A percentile compares a stretch with the other conserved stretches of the same genome.
phyloP scores from a whole-genome alignment of 1,284 basidiomycete genomes.

The Cystobasidium pallidum region DNA sequence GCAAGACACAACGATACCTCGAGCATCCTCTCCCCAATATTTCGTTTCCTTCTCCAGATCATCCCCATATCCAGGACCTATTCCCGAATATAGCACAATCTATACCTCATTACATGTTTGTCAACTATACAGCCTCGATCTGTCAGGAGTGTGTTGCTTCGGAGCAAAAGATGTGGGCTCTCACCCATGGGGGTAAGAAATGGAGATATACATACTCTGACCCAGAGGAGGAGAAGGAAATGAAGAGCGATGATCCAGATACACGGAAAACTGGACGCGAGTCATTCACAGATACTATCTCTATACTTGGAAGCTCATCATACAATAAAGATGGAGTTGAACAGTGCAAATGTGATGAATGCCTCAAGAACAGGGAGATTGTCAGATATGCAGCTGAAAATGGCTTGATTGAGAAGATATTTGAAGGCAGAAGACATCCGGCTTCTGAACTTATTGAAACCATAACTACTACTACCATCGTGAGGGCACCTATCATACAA shows the following conservation, averaged over 20 bases:
- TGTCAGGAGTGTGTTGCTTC: constrained; percentile 39
- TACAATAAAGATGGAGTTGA: constrained; percentile 11
- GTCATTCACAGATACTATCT: constrained; percentile 25
- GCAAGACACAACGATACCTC: constrained; percentile 21
- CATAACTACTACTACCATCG: constrained; percentile 36
- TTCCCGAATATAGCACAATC: constrained; percentile 27
- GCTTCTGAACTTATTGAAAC: constrained; percentile 39
- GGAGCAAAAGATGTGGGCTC: constrained; percentile 26
- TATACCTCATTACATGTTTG: constrained; percentile 44
- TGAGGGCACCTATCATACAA: constrained; percentile 39
- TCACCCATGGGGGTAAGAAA: constrained; percentile 35
- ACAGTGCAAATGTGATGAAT: constrained; percentile 37
- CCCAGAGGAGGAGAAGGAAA: constrained; percentile 25
- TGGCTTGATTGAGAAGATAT: constrained; percentile 41
- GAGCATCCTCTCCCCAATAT: constrained; percentile 32
- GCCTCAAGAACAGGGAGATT: constrained; percentile 33
- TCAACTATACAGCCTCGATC: constrained; percentile 33
- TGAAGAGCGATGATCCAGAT: constrained; percentile 37
- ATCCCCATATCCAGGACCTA: constrained; percentile 5
- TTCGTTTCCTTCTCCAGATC: constrained; percentile 30
- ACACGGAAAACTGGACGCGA: constrained; percentile 36
- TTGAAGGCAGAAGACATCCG: constrained; percentile 31
- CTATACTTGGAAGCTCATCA: constrained; percentile 10
- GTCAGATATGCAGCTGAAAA: constrained; percentile 42
- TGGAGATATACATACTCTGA: constrained; percentile 42